A percentile compares a stretch with the other conserved stretches of the same genome.
Conservation (phyloP, 345 rosid genomes). For the Anastatica hierochuntica region DNA sequence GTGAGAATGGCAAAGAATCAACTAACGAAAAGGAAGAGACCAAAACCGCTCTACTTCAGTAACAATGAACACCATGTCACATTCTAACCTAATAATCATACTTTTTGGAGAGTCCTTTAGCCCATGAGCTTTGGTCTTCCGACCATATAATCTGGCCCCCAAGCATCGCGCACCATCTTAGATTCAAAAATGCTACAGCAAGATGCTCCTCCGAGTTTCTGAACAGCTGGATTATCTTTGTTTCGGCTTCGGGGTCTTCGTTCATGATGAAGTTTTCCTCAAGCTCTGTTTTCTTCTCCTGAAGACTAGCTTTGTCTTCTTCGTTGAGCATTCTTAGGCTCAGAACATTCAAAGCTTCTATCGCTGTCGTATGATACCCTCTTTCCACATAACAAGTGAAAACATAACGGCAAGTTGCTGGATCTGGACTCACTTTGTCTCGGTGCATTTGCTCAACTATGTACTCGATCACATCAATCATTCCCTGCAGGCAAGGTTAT, state of each 20-base stretch:
- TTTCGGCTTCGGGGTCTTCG: slow-evolving; percentile 47
- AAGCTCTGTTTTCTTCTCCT: slow-evolving; percentile 35
- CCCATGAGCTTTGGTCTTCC: slow-evolving; percentile 53
- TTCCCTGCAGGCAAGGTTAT: slow-evolving; percentile 28
- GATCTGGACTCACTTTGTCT: slow-evolving; percentile 53
- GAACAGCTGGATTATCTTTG: slow-evolving; percentile 36
- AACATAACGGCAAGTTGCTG: slow-evolving; percentile 53
- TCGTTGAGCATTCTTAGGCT: slow-evolving; percentile 53
- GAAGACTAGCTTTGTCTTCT: slow-evolving; percentile 25
- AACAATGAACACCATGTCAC: too few relatives aligned
- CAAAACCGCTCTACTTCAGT: too few relatives aligned
- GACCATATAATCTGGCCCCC: slow-evolving; percentile 52
- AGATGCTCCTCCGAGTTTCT: slow-evolving; percentile 31
- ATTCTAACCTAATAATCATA: slow-evolving; percentile 25
- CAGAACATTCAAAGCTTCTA: slow-evolving; percentile 71
- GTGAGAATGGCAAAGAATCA: too few relatives aligned
- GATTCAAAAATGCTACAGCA: slow-evolving; percentile 44
- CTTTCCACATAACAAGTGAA: slow-evolving; percentile 37
- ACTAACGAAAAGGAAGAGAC: too few relatives aligned
- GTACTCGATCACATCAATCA: slow-evolving; percentile 58
- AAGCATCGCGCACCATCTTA: slow-evolving; percentile 69
- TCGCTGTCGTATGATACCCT: slow-evolving; percentile 36
- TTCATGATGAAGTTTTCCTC: slow-evolving; percentile 45
- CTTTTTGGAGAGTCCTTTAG: slow-evolving; percentile 33
- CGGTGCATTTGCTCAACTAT: slow-evolving; percentile 49